Conservation (phyloP, 495 filamentous ascomycete species). For the Penicillium verhagenii region DNA sequence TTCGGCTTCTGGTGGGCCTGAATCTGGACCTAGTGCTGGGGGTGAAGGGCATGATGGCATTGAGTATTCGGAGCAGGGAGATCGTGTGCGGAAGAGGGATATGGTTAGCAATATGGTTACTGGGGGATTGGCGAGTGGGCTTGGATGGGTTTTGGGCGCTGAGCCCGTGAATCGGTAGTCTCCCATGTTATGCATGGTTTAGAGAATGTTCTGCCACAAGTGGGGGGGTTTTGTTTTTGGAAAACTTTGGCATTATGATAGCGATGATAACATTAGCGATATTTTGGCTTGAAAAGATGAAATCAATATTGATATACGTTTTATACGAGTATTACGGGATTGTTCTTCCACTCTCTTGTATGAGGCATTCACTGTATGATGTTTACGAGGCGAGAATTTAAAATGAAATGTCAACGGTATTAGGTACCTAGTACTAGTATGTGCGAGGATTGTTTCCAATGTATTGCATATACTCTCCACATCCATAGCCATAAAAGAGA, state of each 20-base stretch:
- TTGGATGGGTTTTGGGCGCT: slow-evolving; percentile 83
- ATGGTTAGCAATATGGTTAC: slow-evolving; percentile 73
- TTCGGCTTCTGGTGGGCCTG: background rate
- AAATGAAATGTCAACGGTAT: slow-evolving; percentile 23
- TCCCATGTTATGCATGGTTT: no score
- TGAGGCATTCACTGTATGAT: background rate
- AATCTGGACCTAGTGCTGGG: slow-evolving; percentile 20
- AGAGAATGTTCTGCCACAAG: background rate
- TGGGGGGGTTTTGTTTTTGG: no score
- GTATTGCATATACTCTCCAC: slow-evolving; percentile 10
- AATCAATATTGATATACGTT: background rate
- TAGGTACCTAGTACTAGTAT: slow-evolving; percentile 23
- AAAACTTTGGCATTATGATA: slow-evolving; percentile 3
- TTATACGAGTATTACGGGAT: no score
- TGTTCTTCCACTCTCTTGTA: background rate
- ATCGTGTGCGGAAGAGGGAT: slow-evolving; percentile 72
- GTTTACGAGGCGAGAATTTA: background rate
- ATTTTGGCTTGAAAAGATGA: background rate
- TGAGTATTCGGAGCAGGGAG: slow-evolving; percentile 28
- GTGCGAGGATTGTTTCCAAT: slow-evolving; percentile 9
- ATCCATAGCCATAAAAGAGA: background rate
- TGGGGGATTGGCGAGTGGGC: slow-evolving; percentile 71
- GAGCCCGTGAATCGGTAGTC: slow-evolving; percentile 49
- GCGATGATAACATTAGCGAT: slow-evolving; percentile 5
- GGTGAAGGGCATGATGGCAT: slow-evolving; percentile 16